These are phyloP conservation scores for Leccinum rimulosum DNA, from an alignment of 768 basidiomycete species.

Conservation along the genomic window DNA sequence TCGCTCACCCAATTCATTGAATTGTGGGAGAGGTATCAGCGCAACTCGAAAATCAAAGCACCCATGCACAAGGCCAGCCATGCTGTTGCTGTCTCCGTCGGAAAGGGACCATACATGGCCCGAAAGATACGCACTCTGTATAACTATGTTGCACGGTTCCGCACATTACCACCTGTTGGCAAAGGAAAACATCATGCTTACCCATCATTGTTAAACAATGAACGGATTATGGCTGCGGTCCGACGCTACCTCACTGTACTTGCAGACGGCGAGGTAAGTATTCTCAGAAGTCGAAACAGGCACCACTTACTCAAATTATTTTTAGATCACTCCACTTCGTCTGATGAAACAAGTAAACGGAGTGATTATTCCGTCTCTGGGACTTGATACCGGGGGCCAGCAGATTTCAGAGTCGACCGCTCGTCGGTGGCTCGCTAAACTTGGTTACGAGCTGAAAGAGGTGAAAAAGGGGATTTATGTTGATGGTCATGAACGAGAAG, in stretches of 20 bases:
- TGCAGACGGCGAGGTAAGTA: background rate
- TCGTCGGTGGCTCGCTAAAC: background rate
- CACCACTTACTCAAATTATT: too few relatives aligned
- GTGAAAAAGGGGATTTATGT: background rate
- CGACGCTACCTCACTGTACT: background rate
- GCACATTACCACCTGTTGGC: background rate
- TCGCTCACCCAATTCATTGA: background rate
- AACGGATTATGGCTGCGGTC: background rate
- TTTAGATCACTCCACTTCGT: background rate
- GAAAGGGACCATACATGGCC: background rate
- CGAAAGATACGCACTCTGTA: background rate
- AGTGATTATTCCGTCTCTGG: background rate
- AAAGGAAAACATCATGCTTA: background rate
- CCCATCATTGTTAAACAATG: background rate
- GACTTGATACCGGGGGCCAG: background rate
- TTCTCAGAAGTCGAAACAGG: too few relatives aligned
- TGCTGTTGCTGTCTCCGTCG: background rate
- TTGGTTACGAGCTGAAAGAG: background rate
- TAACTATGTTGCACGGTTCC: background rate
- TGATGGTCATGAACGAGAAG: background rate
- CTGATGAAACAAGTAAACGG: background rate
- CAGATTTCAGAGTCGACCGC: background rate
- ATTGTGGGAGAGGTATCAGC: background rate
- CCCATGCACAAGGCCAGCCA: background rate
- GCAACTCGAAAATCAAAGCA: background rate